A percentile compares a stretch with the other conserved stretches of the same genome.
Evolutionary conservation across 1,284 basidiomycete genomes (phyloP).

Genomic region (Phaffia rhodozyma): DNA sequence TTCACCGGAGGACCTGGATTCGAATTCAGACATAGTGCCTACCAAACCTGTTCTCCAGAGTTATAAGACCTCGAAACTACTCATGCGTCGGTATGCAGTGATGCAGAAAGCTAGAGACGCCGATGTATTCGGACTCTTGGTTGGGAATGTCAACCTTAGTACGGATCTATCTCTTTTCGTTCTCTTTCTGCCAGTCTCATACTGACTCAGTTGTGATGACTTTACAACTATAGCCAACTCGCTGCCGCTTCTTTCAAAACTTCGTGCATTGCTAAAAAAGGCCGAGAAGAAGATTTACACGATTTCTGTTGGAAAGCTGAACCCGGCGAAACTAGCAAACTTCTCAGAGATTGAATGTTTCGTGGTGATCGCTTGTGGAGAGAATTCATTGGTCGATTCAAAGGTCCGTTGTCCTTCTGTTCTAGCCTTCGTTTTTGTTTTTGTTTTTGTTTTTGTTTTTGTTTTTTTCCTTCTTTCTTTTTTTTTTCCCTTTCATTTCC

Average conservation of each 20-base stretch:
- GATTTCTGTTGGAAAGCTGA: slow-evolving; percentile 87
- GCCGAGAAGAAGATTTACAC: slow-evolving; percentile 84
- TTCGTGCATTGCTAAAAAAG: slow-evolving; percentile 53
- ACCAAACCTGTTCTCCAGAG: slow-evolving; percentile 3
- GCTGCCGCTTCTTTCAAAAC: slow-evolving; percentile 62
- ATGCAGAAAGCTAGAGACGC: slow-evolving; percentile 84
- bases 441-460: background rate
- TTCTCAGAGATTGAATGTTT: slow-evolving; percentile 96
- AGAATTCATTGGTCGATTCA: slow-evolving; percentile 78
- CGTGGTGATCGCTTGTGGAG: slow-evolving; percentile 85
- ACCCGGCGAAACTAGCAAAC: slow-evolving; percentile 89
- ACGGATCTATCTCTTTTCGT: slow-evolving; percentile 29
- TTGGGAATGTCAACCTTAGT: slow-evolving; percentile 88
- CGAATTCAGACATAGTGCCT: background rate
- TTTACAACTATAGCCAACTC: slow-evolving; percentile 50
- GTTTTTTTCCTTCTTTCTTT: background rate
- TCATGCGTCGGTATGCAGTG: slow-evolving; percentile 82
- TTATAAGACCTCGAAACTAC: slow-evolving; percentile 44
- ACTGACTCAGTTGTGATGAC: background rate
- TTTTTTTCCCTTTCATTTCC: background rate
- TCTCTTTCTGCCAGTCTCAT: slow-evolving; percentile 22
- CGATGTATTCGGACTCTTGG: slow-evolving; percentile 87
- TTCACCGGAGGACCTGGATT: slow-evolving; percentile 39
- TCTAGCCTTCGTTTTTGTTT: background rate
- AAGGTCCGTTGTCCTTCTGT: slow-evolving; percentile 47